phyloP scores from a whole-genome alignment of 768 basidiomycete genomes.

The Bullera alba region DNA sequence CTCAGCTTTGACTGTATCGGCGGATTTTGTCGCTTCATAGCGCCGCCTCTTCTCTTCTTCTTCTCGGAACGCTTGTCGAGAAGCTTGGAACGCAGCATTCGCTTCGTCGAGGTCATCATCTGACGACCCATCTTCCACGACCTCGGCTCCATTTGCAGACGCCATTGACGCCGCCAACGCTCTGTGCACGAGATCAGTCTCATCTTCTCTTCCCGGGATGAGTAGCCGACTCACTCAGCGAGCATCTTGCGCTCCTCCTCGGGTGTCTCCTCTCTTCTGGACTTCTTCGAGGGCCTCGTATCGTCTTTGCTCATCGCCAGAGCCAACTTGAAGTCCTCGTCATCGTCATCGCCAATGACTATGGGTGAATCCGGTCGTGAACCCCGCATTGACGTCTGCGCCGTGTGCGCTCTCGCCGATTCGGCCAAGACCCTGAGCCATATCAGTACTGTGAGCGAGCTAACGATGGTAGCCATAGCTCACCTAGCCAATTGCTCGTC shows the following conservation, averaged over 20 bases:
- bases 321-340: slow-evolving; percentile 19
- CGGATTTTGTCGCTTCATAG: neutral
- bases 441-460: neutral
- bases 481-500: slow-evolving; percentile 32
- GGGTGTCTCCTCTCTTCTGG: slow-evolving; percentile 29
- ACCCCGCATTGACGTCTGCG: slow-evolving; percentile 2
- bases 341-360: slow-evolving; percentile 8
- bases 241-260: slow-evolving; percentile 33
- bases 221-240: slow-evolving; percentile 22
- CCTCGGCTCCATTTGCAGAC: neutral
- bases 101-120: slow-evolving; percentile 6
- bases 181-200: slow-evolving; percentile 5
- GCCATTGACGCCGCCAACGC: slow-evolving; percentile 29
- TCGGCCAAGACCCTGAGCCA: slow-evolving; percentile 8
- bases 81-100: slow-evolving; percentile 3
- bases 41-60: neutral
- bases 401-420: slow-evolving; percentile 1
- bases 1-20: neutral
- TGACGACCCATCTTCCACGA: neutral
- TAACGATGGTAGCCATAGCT: too few relatives aligned
- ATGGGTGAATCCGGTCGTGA: neutral
- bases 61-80: neutral
- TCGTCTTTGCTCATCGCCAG: slow-evolving; percentile 27
- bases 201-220: neutral
- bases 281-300: slow-evolving; percentile 23